A percentile compares a stretch with the other conserved stretches of the same genome.
Evolutionary conservation across 495 filamentous ascomycete genomes (phyloP).

Genomic region (Lepraria neglecta): DNA sequence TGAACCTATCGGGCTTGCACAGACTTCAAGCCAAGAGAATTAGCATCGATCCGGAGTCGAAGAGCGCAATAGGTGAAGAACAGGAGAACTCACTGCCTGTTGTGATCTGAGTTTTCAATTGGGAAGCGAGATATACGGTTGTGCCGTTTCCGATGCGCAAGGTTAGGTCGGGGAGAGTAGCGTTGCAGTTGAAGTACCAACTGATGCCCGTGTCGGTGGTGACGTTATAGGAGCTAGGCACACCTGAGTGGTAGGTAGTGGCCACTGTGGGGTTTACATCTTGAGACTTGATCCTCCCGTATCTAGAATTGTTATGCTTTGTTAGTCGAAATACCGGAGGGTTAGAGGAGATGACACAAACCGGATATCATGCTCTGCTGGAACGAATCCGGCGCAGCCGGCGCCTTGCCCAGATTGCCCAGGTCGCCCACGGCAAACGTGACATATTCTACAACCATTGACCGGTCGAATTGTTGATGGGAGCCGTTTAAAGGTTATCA

Average conservation of each 20-base stretch:
- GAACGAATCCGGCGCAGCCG: not conserved
- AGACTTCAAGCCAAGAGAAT: not conserved
- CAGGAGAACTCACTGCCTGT: not conserved
- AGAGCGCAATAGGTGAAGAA: not conserved
- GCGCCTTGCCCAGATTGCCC: not conserved
- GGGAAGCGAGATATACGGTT: not conserved
- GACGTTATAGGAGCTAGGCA: not conserved
- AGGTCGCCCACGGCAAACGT: not conserved
- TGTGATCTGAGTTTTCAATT: not conserved
- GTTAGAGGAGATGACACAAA: not conserved
- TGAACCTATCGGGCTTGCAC: not conserved
- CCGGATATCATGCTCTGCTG: not conserved
- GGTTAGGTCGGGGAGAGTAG: constrained; percentile 1
- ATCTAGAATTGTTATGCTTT: not conserved
- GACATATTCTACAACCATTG: not conserved
- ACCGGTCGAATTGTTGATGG: not conserved
- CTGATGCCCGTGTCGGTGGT: not conserved
- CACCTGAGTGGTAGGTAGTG: not conserved
- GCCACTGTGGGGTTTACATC: not conserved
- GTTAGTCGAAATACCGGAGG: not conserved
- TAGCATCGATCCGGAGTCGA: not conserved
- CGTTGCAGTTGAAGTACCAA: not conserved
- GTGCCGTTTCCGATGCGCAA: not conserved
- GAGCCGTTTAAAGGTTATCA: not conserved
- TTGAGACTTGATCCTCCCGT: not conserved